A percentile compares a stretch with the other conserved stretches of the same genome.
These are phyloP conservation scores for Penicillium italicum DNA, from an alignment of 2,329 filamentous ascomycete genomes.

Conservation along the genomic window DNA sequence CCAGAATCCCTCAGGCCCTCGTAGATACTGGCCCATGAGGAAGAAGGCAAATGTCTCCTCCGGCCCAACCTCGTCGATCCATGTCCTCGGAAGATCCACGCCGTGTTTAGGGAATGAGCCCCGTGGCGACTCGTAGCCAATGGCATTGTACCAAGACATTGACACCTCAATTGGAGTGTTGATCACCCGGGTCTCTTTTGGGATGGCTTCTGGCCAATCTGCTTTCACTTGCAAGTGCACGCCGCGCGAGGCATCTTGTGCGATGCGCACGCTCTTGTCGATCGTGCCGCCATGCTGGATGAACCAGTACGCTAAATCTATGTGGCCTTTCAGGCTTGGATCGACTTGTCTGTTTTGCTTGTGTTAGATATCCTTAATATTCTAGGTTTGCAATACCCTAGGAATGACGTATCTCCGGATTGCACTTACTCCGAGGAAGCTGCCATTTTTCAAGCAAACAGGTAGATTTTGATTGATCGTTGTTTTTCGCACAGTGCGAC, in stretches of 20 bases:
- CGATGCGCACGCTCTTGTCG: conserved; percentile 33
- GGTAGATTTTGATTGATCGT: background rate
- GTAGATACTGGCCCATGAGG: conserved; percentile 64
- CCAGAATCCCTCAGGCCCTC: conserved; percentile 61
- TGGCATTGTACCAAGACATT: conserved; percentile 39
- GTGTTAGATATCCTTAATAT: conserved; percentile 9
- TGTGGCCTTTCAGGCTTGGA: conserved; percentile 26
- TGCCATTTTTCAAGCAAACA: background rate
- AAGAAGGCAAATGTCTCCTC: conserved; percentile 66
- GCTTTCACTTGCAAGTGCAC: conserved; percentile 36
- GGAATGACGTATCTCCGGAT: conserved; percentile 2
- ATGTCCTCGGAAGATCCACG: conserved; percentile 47
- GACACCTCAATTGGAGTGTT: conserved; percentile 35
- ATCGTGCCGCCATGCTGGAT: conserved; percentile 31
- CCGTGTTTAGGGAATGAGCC: conserved; percentile 31
- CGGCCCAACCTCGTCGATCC: conserved; percentile 51
- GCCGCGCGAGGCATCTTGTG: conserved; percentile 33
- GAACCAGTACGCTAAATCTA: conserved; percentile 34
- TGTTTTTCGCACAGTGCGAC: background rate
- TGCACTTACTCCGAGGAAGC: conserved; percentile 4
- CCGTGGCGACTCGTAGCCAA: conserved; percentile 21
- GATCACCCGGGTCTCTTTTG: conserved; percentile 34
- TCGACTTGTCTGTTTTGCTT: conserved; percentile 7
- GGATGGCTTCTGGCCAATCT: conserved; percentile 24
- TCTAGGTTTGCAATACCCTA: background rate